Base-by-base conservation (phyloP, 768 basidiomycete species). In the Termitomyces sp. region DNA sequence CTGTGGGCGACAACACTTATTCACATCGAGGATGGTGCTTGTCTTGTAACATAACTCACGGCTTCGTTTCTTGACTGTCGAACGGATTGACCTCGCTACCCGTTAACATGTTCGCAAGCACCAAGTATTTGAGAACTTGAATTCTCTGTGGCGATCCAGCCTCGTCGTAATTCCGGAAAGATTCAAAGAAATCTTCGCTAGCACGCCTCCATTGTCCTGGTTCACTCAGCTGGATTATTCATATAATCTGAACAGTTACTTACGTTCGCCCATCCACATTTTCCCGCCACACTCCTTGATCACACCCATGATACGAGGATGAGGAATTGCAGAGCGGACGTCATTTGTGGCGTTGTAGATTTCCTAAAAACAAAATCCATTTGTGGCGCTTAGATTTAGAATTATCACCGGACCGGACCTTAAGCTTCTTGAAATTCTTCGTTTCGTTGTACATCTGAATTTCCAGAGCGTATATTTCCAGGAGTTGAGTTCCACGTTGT, bases 221-320 rank as follows among this genome's bases (percentile, higher is more conserved):
- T 20, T 44, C 29, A 52, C 23, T 51, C 45, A 54, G 45, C 20
- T 6, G 7, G 22, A 7, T 31, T 12, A 1, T 27, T 22, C 10
- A 18, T 31, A 23, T 22, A 51, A 23, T 13, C 16, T 41, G 5
- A 41, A 5, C 32, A 22, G 3, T 38, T 16, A 63, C 86, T 64
- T 70, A 89, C 96, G 90, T 79, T 98, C 97, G 55, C 92, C 94
- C 97, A 99, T 98, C 95, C 97, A 98, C 97, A 99, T 99, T 74
- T 99, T 99, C 2, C 97, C 97, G 15, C 97, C 97, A 61, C 96
- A 98, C 70, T 99, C 97, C 66, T 95, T 92, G 73, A 99, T 98
- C 49, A 98, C 93, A 40, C 96, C 97, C 89, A 98, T 95, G 65
- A 98, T 98, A 29, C 94, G 83, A 10, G 97, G 97, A 73, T 98